Base-by-base conservation (phyloP, 2,329 filamentous ascomycete genomes). In the Colletotrichum tropicale region DNA sequence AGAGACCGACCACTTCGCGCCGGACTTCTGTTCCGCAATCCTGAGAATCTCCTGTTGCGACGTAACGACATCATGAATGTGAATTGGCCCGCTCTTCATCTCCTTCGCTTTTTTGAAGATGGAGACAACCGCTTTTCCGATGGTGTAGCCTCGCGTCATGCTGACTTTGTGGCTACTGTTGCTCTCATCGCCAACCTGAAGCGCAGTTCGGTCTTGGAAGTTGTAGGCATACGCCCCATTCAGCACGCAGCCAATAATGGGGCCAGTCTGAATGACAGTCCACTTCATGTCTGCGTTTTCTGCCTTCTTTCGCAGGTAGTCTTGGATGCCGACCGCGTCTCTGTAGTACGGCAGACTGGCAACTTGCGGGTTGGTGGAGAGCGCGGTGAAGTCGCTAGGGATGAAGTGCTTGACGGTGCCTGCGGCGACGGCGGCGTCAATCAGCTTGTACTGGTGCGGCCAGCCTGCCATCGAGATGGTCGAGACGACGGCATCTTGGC, bases 401-500 rank as follows among this genome's bases (percentile, higher is more conserved):
- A 91, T 83, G 81, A 91, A 90, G 21, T 88, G 85, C 78, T 89
- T 85, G 4, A 92, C 89, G 1, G 69, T 38, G 16, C 89, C 88
- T 7, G 89, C 89, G 8, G 83, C 83, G 30, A 89, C 84, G n/a
- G 89, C 86, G 2, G 89, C 89, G 68, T 91, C 88, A 55, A 91
- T 87, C 72, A 91, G 80, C 43, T 84, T 85, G 48, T 83, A 82
- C 77, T 91, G 90, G 32, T 83, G 81, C 71, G 91, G 88, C n/a
- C 78, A 74, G 12, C 65, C 76, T 8, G 69, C 43, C 8, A 88
- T 79, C 15, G 84, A 85, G 43, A 91, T 83, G 3, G 87, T 83
- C 8, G 86, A 87, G 30, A 92, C 81, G 16, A 93, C 85, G 2
- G 89, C 91, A 76, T 93, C 91, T 70, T 92, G 88, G 61, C 88